phyloP scores from a whole-genome alignment of 1,284 basidiomycete genomes.

The Leccinum fallax region DNA sequence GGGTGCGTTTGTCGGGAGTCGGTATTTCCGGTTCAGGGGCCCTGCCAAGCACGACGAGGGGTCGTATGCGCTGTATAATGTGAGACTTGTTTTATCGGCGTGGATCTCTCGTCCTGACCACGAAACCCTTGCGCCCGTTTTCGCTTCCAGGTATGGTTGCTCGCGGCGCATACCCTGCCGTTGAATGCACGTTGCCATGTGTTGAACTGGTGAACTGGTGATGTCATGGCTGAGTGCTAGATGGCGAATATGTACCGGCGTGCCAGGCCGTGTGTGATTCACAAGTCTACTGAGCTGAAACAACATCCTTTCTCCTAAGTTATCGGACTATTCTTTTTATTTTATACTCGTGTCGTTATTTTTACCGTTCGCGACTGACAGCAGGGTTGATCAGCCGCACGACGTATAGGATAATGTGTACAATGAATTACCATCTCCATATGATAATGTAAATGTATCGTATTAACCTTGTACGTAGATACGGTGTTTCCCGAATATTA shows the following conservation, averaged over 20 bases:
- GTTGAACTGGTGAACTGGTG: slow-evolving; percentile 4
- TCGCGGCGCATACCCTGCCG: slow-evolving; percentile 11
- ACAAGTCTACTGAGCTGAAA: neutral
- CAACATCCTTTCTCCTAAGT: neutral
- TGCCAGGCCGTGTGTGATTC: neutral
- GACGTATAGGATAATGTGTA: neutral
- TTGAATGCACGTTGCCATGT: slow-evolving; percentile 9
- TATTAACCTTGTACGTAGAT: neutral
- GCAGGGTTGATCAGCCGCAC: neutral
- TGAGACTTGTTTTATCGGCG: slow-evolving; percentile 8
- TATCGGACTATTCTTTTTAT: neutral
- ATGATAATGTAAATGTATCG: neutral
- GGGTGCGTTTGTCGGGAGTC: slow-evolving; percentile 20
- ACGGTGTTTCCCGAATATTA: neutral
- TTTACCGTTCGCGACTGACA: neutral
- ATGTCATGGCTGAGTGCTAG: neutral
- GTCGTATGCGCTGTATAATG: slow-evolving; percentile 25
- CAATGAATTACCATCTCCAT: neutral
- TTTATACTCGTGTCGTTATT: neutral
- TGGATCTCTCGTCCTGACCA: neutral
- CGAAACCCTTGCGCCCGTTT: neutral
- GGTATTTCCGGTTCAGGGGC: slow-evolving; percentile 17
- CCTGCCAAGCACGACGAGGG: slow-evolving; percentile 12
- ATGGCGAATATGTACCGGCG: neutral
- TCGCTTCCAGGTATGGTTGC: slow-evolving; percentile 10